Evolutionary conservation across 345 rosid species (phyloP), one percentile per base, ranked within the genome.

Genomic region (Citrus unshiu): DNA sequence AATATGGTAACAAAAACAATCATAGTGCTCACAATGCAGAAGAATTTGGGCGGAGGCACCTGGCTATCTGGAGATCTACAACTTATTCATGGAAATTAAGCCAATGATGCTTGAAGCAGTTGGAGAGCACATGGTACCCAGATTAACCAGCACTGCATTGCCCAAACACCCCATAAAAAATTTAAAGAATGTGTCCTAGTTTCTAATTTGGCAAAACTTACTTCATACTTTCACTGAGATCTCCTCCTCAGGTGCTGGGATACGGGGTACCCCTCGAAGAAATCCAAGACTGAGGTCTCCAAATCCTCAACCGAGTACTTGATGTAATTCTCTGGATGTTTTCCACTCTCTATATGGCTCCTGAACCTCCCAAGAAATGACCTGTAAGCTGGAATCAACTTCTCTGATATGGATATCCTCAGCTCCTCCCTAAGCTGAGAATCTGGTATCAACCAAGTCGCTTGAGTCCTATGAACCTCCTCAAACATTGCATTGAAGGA

Each of bases 331-430:
- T 95, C 99, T 0, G 99, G 98, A 82, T 95, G 99, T 87, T 70
- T 95, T 75, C 94, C 97, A 73, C 93, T 92, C 88, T 95, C 99
- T 76, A 95, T 92, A 77, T 92, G 93, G 80, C 91, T 87, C 85
- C 97, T 92, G 84, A 92, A 95, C 77, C 99, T 85, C 82, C 97
- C 99, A 72, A 92, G 87, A 83, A 95, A 95, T 4, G 99, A 95
- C 70, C 99, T 86, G 73, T 95, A 95, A 78, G 98, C 99, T 1
- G 99, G 99, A 65, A 95, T 87, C 84, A 93, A 73, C 88, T 85
- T 90, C 87, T 92, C 98, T 0, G 95, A 90, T 72, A 95, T 81
- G 0, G 99, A 92, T 74, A 95, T 93, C 77, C 99, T 81, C 56
- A 95, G 92, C 86, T 95, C 99, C 87, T 93, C 98, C 74, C 96